Conservation (phyloP, 768 basidiomycete species). For the Lyophyllum shimeji region DNA sequence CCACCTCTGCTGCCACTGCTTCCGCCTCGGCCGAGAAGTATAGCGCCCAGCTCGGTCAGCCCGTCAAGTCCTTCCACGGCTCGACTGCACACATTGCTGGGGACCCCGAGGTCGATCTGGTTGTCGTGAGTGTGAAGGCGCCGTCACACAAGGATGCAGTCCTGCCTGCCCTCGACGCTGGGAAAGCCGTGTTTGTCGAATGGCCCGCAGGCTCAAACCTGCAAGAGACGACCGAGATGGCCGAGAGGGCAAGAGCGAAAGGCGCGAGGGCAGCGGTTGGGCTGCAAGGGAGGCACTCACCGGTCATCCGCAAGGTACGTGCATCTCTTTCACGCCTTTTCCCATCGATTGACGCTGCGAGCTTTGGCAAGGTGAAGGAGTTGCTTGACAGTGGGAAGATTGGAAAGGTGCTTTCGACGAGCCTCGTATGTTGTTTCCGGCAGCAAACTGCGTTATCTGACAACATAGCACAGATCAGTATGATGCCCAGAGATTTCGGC, state of each 20-base stretch:
- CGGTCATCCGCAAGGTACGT: conserved; percentile 28
- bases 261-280: conserved; percentile 35
- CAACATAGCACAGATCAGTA: not conserved
- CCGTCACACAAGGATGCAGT: conserved; percentile 27
- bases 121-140: conserved; percentile 34
- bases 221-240: conserved; percentile 33
- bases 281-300: conserved; percentile 29
- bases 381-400: conserved; percentile 28
- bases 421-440: conserved; percentile 16
- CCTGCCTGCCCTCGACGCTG: conserved; percentile 32
- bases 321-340: not conserved
- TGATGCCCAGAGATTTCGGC: not conserved
- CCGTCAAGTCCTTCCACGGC: conserved; percentile 34
- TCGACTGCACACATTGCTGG: conserved; percentile 26
- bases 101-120: conserved; percentile 37
- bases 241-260: conserved; percentile 26
- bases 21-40: conserved; percentile 30
- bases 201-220: conserved; percentile 35
- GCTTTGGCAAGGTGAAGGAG: conserved; percentile 28
- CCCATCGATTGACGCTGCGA: not conserved
- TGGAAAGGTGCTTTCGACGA: conserved; percentile 28
- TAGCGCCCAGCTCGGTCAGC: conserved; percentile 19
- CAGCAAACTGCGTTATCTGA: not conserved
- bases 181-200: conserved; percentile 39
- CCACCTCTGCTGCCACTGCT: conserved; percentile 29